Conservation (phyloP, 2,329 filamentous ascomycete genomes). For the Aspergillus pseudoglaucus region DNA sequence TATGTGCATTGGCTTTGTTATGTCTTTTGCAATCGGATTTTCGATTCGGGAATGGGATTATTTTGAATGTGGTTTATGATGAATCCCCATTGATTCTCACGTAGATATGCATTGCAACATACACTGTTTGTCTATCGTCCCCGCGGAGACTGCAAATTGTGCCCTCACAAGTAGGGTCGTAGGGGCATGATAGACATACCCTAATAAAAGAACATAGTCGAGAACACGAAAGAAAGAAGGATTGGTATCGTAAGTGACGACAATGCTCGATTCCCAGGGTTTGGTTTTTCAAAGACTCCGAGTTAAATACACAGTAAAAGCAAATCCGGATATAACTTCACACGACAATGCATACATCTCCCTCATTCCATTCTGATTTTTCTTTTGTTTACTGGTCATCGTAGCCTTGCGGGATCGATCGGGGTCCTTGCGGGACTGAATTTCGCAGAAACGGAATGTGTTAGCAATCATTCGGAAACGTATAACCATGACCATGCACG, state of each 20-base stretch:
- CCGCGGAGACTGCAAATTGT: too few relatives aligned
- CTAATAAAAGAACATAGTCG: too few relatives aligned
- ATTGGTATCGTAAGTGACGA: not conserved
- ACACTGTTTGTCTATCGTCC: too few relatives aligned
- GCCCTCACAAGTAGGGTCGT: too few relatives aligned
- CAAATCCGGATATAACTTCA: conserved; percentile 1
- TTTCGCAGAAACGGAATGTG: not conserved
- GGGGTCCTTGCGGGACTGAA: conserved; percentile 41
- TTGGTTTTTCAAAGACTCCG: not conserved
- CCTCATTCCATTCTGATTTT: conserved; percentile 1
- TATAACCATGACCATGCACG: not conserved
- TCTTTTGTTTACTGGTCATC: conserved; percentile 35
- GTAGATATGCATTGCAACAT: too few relatives aligned
- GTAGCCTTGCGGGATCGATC: conserved; percentile 41
- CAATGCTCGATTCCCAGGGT: not conserved
- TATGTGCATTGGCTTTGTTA: too few relatives aligned
- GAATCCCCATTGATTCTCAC: too few relatives aligned
- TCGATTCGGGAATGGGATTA: too few relatives aligned
- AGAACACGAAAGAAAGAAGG: too few relatives aligned
- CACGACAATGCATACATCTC: not conserved
- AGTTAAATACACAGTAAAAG: conserved; percentile 1
- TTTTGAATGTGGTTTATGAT: too few relatives aligned
- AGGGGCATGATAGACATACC: too few relatives aligned
- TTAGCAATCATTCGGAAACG: not conserved
- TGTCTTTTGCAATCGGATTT: too few relatives aligned